phyloP scores from a whole-genome alignment of 805 yeast species.

The Pichia nakasei region DNA sequence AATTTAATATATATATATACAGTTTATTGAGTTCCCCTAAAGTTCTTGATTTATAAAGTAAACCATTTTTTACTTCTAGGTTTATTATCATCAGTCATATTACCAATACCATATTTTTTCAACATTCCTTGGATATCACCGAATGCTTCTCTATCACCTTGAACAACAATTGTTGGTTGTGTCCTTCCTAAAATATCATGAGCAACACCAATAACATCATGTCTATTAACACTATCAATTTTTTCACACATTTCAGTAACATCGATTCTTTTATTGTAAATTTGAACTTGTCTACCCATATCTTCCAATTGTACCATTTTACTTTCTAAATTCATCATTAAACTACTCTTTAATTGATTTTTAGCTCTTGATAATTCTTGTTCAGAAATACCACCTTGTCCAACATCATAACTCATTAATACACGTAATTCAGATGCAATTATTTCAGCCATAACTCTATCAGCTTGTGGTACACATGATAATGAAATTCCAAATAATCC shows the following conservation, averaged over 20 bases:
- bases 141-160: slow-evolving; percentile 76
- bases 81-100: neutral
- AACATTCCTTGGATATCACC: slow-evolving; percentile 72
- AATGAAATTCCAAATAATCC: slow-evolving; percentile 88
- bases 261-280: slow-evolving; percentile 66
- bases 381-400: slow-evolving; percentile 54
- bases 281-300: slow-evolving; percentile 87
- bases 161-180: slow-evolving; percentile 78
- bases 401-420: slow-evolving; percentile 33
- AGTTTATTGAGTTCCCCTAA: neutral
- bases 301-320: slow-evolving; percentile 93
- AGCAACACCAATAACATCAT: slow-evolving; percentile 69
- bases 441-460: slow-evolving; percentile 73
- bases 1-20: neutral
- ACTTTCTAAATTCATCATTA: slow-evolving; percentile 88
- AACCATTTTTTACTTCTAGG: slow-evolving; percentile 9
- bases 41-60: neutral
- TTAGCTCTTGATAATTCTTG: slow-evolving; percentile 83
- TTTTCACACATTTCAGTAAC: slow-evolving; percentile 73
- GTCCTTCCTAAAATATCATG: slow-evolving; percentile 64
- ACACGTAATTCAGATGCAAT: slow-evolving; percentile 54
- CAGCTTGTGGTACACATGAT: slow-evolving; percentile 79
- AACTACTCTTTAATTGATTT: slow-evolving; percentile 78
- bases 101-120: slow-evolving; percentile 67
- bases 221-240: slow-evolving; percentile 58